These are phyloP conservation scores for Colletotrichum sp. DNA, from an alignment of 2,329 filamentous ascomycete genomes.

Conservation along the genomic window DNA sequence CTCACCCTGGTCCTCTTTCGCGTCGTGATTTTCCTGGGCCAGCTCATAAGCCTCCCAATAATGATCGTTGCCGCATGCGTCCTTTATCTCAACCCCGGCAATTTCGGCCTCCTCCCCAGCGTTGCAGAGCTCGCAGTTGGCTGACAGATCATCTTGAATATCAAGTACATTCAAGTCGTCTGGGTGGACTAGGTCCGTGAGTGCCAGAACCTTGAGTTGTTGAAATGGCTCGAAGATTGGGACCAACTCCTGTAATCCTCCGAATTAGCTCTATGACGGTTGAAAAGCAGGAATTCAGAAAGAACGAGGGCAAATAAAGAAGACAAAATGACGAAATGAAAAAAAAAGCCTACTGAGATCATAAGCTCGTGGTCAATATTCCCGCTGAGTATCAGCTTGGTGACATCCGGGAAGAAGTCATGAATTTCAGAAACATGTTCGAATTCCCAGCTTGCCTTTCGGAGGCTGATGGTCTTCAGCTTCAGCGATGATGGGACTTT, in stretches of 20 bases:
- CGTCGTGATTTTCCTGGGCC: background rate
- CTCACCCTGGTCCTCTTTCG: background rate
- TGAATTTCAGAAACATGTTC: background rate
- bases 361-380: rapidly evolving
- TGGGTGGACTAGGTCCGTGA: background rate
- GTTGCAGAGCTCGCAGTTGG: background rate
- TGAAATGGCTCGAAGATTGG: background rate
- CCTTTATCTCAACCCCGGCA: too few species aligned
- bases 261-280: rapidly evolving
- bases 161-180: background rate
- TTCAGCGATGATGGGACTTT: background rate
- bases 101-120: background rate
- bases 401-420: background rate
- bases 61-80: rapidly evolving
- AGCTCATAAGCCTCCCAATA: background rate
- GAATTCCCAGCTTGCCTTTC: background rate
- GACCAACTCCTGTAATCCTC: background rate
- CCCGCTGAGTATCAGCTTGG: background rate
- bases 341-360: background rate
- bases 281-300: rapidly evolving
- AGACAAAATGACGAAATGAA: background rate
- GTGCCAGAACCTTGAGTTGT: background rate
- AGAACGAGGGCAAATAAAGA: background rate
- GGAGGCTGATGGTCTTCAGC: rapidly evolving
- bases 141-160: rapidly evolving